A percentile compares a stretch with the other conserved stretches of the same genome.
These are phyloP conservation scores for Aspergillus brasiliensis DNA, from an alignment of 2,329 filamentous ascomycete species.

Conservation along the genomic window DNA sequence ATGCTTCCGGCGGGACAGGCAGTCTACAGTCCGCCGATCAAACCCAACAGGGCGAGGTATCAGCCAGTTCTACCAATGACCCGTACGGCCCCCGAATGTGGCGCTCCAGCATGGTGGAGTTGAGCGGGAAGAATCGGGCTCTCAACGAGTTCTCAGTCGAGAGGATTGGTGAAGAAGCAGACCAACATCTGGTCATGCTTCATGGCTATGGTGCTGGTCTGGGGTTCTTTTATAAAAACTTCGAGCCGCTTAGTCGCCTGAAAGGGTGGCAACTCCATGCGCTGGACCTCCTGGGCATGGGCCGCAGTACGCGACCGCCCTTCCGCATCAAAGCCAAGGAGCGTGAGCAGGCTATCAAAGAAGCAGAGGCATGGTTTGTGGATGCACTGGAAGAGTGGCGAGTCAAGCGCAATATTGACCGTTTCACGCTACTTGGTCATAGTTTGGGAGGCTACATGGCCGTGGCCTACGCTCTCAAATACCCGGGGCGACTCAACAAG, in stretches of 20 bases:
- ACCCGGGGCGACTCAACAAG: constrained; percentile 92
- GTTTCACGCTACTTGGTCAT: constrained; percentile 91
- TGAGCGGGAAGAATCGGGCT: constrained; percentile 82
- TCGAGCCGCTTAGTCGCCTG: constrained; percentile 78
- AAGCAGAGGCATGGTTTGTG: constrained; percentile 94
- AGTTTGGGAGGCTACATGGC: constrained; percentile 94
- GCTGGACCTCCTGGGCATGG: constrained; percentile 94
- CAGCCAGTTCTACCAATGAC: constrained; percentile 59
- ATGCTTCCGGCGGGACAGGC: constrained; percentile 28
- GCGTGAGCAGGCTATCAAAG: constrained; percentile 74
- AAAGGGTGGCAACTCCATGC: constrained; percentile 88
- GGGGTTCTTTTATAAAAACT: constrained; percentile 98
- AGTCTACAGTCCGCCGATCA: constrained; percentile 40
- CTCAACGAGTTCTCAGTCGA: constrained; percentile 94
- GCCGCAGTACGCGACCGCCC: constrained; percentile 77
- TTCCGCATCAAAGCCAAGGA: constrained; percentile 87
- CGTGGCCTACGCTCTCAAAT: constrained; percentile 93
- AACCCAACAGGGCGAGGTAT: constrained; percentile 48
- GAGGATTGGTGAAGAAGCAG: constrained; percentile 72
- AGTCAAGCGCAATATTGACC: constrained; percentile 81
- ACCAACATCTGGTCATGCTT: constrained; percentile 90
- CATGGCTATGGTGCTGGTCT: constrained; percentile 96
- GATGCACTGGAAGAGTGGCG: constrained; percentile 97
- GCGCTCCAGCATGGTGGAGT: constrained; percentile 79
- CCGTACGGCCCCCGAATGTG: constrained; percentile 84